Evolutionary conservation across 83 land plant genomes (phyloP).

Genomic region (Isoetes engelmannii): DNA sequence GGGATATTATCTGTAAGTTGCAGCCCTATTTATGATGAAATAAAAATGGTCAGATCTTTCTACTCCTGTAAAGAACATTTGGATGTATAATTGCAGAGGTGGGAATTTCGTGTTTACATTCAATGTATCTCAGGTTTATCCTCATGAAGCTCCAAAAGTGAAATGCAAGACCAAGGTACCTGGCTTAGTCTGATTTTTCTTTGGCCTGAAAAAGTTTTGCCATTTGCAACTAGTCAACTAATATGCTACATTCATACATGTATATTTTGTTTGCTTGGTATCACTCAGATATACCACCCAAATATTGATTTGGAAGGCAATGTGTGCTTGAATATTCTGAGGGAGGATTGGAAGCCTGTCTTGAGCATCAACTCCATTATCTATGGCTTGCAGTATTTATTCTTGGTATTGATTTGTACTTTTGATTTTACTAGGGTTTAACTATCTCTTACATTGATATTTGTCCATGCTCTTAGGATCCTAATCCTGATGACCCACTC

Average conservation of each 20-base stretch:
- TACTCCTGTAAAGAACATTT: not conserved
- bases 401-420: conserved; percentile 40
- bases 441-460: not conserved
- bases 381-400: conserved; percentile 63
- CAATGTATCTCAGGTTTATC: conserved; percentile 59
- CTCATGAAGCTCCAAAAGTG: conserved; percentile 85
- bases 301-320: conserved; percentile 78
- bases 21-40: not conserved
- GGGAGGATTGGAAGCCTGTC: conserved; percentile 86
- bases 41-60: not conserved
- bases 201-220: not conserved
- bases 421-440: not conserved
- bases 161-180: conserved; percentile 83
- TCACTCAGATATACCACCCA: conserved; percentile 65
- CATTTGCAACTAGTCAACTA: too few relatives aligned
- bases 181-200: not conserved
- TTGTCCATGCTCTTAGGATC: conserved; percentile 37
- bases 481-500: conserved; percentile 77
- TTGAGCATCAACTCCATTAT: conserved; percentile 69
- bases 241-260: not conserved
- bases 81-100: conserved; percentile 36
- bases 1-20: conserved; percentile 65
- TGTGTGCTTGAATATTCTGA: conserved; percentile 70
- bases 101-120: conserved; percentile 68
- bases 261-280: not conserved